Conservation (phyloP, 352 stramenopile genomes). For the Globisporangium cylindrosporum region DNA sequence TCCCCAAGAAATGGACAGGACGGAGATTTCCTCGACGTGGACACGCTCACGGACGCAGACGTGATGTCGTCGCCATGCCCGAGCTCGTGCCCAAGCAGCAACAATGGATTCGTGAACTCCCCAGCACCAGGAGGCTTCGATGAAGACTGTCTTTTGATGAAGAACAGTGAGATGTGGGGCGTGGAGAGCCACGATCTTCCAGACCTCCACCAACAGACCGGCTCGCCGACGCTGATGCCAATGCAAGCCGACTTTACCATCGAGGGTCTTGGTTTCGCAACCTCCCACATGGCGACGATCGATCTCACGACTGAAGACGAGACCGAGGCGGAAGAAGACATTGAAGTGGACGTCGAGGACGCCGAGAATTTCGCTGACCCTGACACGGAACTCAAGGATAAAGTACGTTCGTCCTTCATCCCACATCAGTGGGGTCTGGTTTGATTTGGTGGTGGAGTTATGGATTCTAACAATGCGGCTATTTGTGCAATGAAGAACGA, state of each 20-base stretch:
- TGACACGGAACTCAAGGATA: constrained; percentile 13
- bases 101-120: constrained; percentile 25
- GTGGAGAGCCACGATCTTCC: background rate
- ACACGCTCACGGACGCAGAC: constrained; percentile 44
- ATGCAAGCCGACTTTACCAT: background rate
- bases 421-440: too few relatives aligned
- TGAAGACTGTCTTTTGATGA: constrained; percentile 29
- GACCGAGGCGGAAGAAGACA: constrained; percentile 23
- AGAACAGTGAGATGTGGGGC: constrained; percentile 8
- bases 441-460: too few relatives aligned
- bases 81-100: constrained; percentile 32
- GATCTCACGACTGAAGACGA: constrained; percentile 35
- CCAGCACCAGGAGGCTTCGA: constrained; percentile 28
- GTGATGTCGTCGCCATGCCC: constrained; percentile 48
- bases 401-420: constrained; percentile 22
- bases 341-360: constrained; percentile 21
- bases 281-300: constrained; percentile 16
- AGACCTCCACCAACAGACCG: too few relatives aligned
- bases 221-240: background rate
- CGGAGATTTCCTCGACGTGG: constrained; percentile 29
- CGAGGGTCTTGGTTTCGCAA: constrained; percentile 2
- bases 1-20: constrained; percentile 21
- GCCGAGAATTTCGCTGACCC: constrained; percentile 9
- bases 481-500: constrained; percentile 35
- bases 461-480: background rate